Evolutionary conservation across 2,329 filamentous ascomycete species (phyloP).

Genomic region (Xylariaceae sp.): DNA sequence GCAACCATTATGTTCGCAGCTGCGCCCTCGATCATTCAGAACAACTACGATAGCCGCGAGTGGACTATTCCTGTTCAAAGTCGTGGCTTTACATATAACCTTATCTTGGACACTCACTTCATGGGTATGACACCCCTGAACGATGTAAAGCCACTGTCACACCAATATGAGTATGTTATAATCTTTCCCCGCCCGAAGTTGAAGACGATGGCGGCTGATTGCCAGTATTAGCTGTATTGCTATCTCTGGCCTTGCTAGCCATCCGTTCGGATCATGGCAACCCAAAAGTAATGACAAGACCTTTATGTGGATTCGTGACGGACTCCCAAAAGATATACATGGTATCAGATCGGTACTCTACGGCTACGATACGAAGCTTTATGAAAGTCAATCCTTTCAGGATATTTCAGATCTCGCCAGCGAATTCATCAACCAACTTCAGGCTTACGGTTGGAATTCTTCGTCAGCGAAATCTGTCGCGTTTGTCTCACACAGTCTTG

Average conservation of each 20-base stretch:
- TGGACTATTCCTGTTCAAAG: slow-evolving; percentile 1
- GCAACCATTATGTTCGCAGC: slow-evolving; percentile 30
- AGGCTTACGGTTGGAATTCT: slow-evolving; percentile 24
- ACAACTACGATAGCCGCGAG: slow-evolving; percentile 1
- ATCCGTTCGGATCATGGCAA: slow-evolving; percentile 37
- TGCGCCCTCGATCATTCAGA: slow-evolving; percentile 12
- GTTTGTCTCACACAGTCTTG: slow-evolving; percentile 39
- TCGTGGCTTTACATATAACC: neutral
- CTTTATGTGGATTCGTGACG: slow-evolving; percentile 40
- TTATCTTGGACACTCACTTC: slow-evolving; percentile 34
- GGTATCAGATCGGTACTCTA: slow-evolving; percentile 29
- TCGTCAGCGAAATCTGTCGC: slow-evolving; percentile 28
- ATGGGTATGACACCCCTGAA: slow-evolving; percentile 31
- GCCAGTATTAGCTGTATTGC: slow-evolving; percentile 31
- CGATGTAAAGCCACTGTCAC: slow-evolving; percentile 23
- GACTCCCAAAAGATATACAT: slow-evolving; percentile 27
- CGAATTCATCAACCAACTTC: slow-evolving; percentile 26
- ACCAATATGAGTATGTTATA: slow-evolving; percentile 30
- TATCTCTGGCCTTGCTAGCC: slow-evolving; percentile 33
- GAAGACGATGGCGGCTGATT: neutral
- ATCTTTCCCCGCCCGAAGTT: neutral
- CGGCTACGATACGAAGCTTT: slow-evolving; percentile 36
- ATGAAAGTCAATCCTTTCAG: slow-evolving; percentile 32
- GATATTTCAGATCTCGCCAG: slow-evolving; percentile 31
- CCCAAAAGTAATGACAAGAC: slow-evolving; percentile 26